Conservation (phyloP, 2,329 filamentous ascomycete genomes). For the Rutstroemia sp. region DNA sequence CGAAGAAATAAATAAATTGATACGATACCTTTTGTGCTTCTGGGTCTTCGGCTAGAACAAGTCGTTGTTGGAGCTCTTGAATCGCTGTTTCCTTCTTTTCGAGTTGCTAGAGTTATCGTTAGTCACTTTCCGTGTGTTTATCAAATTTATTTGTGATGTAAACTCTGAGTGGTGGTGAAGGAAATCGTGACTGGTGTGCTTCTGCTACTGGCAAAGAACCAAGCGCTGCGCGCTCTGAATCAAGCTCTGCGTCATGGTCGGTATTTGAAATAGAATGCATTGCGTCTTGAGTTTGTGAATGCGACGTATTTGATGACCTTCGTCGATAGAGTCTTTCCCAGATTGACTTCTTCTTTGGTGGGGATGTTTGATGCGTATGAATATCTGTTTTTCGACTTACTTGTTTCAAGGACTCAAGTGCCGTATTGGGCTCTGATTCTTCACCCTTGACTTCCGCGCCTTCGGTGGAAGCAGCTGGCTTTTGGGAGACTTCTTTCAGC, state of each 20-base stretch:
- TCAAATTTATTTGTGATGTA: background rate
- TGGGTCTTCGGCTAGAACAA: constrained; percentile 22
- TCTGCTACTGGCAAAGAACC: constrained; percentile 7
- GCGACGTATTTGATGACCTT: background rate
- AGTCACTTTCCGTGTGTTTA: constrained; percentile 12
- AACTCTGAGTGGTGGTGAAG: background rate
- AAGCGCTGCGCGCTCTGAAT: background rate
- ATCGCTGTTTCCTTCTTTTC: constrained; percentile 23
- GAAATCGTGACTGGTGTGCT: constrained; percentile 4
- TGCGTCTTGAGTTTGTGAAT: too few relatives aligned
- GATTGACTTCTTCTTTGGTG: constrained; percentile 3
- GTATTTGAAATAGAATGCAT: background rate
- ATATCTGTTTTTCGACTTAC: constrained; percentile 35
- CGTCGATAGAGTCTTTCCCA: background rate
- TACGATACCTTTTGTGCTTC: constrained; percentile 28
- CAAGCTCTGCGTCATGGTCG: constrained; percentile 1
- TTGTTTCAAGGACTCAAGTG: constrained; percentile 48
- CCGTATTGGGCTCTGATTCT: constrained; percentile 21
- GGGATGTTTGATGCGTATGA: background rate
- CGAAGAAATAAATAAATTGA: constrained; percentile 13
- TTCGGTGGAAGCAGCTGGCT: constrained; percentile 7
- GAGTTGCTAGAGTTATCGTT: constrained; percentile 22
- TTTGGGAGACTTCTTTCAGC: constrained; percentile 27
- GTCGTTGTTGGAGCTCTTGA: constrained; percentile 23
- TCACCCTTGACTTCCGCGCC: constrained; percentile 4